These are phyloP conservation scores for Aspergillus incahuasiensis DNA, from an alignment of 495 filamentous ascomycete species.

Conservation along the genomic window DNA sequence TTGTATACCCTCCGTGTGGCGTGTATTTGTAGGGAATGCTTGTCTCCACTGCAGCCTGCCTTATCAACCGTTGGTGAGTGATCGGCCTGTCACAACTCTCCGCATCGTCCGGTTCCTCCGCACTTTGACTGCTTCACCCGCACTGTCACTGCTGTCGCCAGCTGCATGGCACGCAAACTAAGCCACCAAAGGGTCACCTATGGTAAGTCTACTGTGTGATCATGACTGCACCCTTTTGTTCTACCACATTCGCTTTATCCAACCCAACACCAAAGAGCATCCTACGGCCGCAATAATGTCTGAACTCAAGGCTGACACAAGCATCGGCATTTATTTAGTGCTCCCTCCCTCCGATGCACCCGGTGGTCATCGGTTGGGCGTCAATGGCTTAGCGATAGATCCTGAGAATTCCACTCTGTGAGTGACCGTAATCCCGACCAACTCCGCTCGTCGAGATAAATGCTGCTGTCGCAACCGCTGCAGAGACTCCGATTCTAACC, in stretches of 20 bases:
- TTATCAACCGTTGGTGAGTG: conserved; percentile 7
- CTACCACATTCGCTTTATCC: conserved; percentile 19
- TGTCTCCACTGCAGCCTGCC: conserved; percentile 1
- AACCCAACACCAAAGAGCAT: neutral
- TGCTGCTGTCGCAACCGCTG: conserved; percentile 9
- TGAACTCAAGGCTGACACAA: conserved; percentile 14
- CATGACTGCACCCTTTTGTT: conserved; percentile 50
- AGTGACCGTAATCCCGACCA: conserved; percentile 25
- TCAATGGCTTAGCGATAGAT: conserved; percentile 90
- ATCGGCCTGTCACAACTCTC: conserved; percentile 35
- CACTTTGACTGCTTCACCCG: conserved; percentile 17
- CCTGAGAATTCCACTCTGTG: conserved; percentile 80
- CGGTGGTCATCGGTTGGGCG: conserved; percentile 86
- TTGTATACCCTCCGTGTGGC: neutral
- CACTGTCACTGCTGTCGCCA: conserved; percentile 11
- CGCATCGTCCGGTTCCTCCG: conserved; percentile 30
- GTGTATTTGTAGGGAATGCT: neutral
- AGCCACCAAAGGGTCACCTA: conserved; percentile 50
- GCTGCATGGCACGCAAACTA: conserved; percentile 45
- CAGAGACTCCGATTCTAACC: conserved; percentile 21
- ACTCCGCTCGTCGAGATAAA: neutral
- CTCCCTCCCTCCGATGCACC: conserved; percentile 89
- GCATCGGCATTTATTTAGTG: conserved; percentile 50
- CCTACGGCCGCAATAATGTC: neutral
- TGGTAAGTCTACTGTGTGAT: conserved; percentile 27